A percentile compares a stretch with the other conserved stretches of the same genome.
These are phyloP conservation scores for Cardamine occulta DNA, from an alignment of 345 rosid species.

Conservation along the genomic window DNA sequence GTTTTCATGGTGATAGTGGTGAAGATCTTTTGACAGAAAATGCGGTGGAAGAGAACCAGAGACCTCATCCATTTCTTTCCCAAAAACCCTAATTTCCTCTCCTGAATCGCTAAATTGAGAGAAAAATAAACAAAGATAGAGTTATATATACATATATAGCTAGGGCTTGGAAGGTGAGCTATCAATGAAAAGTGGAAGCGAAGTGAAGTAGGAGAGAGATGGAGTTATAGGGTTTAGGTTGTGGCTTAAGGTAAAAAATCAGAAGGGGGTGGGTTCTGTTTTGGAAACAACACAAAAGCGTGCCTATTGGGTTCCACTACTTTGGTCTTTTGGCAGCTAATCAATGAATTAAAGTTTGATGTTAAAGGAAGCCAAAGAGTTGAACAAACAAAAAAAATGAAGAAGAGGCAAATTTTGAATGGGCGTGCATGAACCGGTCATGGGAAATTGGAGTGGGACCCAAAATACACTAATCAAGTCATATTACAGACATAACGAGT, in stretches of 20 bases:
- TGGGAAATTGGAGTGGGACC: slow-evolving; percentile 22
- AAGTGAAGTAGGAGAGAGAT: background rate
- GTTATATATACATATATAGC: background rate
- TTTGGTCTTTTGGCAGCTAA: background rate
- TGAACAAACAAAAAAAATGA: background rate
- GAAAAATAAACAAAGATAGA: background rate
- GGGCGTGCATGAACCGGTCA: slow-evolving; percentile 21
- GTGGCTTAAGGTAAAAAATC: background rate
- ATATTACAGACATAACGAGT: background rate
- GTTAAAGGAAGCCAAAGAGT: background rate
- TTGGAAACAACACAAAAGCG: background rate
- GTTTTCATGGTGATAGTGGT: slow-evolving; percentile 34
- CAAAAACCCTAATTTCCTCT: background rate
- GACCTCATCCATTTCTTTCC: slow-evolving; percentile 59
- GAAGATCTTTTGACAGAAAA: background rate
- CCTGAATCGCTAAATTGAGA: background rate
- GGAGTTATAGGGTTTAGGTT: background rate
- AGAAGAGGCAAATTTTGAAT: background rate
- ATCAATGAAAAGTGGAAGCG: background rate
- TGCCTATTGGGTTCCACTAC: slow-evolving; percentile 6
- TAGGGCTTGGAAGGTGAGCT: background rate
- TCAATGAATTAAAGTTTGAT: background rate
- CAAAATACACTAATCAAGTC: slow-evolving; percentile 18
- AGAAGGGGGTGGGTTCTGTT: background rate
- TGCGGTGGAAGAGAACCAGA: slow-evolving; percentile 59